Conservation (phyloP, 2,329 filamentous ascomycete species). For the Xylariaceae sp. region DNA sequence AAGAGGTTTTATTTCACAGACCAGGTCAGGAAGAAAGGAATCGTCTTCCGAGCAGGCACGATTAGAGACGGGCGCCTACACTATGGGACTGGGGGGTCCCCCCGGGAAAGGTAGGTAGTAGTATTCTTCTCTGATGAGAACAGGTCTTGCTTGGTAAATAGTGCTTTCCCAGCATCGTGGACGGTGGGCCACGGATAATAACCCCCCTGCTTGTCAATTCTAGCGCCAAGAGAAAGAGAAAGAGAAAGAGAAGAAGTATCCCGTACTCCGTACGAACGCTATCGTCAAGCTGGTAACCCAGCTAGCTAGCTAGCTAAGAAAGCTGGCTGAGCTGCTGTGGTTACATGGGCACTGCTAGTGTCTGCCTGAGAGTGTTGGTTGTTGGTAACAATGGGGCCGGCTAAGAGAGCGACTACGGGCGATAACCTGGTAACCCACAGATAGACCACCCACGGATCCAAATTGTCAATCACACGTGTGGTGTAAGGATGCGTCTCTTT, state of each 20-base stretch:
- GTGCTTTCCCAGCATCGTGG: not conserved
- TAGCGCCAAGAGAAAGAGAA: no score
- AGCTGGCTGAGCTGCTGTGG: not conserved
- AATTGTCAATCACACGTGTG: not conserved
- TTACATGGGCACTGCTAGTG: not conserved
- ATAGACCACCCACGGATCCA: not conserved
- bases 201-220: not conserved
- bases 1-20: no score
- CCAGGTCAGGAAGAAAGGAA: no score
- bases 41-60: no score
- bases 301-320: no score
- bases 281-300: no score
- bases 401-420: not conserved
- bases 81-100: no score
- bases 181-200: not conserved
- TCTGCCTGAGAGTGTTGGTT: not conserved
- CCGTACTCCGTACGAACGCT: not conserved
- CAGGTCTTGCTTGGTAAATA: not conserved
- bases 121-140: no score
- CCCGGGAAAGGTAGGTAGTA: no score
- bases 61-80: no score
- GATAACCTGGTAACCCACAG: not conserved
- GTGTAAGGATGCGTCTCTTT: not conserved
- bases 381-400: not conserved
- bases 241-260: no score